A percentile compares a stretch with the other conserved stretches of the same genome.
These are phyloP conservation scores for Pharus latifolius DNA, from an alignment of 176 grass and related monocot species.

Conservation along the genomic window DNA sequence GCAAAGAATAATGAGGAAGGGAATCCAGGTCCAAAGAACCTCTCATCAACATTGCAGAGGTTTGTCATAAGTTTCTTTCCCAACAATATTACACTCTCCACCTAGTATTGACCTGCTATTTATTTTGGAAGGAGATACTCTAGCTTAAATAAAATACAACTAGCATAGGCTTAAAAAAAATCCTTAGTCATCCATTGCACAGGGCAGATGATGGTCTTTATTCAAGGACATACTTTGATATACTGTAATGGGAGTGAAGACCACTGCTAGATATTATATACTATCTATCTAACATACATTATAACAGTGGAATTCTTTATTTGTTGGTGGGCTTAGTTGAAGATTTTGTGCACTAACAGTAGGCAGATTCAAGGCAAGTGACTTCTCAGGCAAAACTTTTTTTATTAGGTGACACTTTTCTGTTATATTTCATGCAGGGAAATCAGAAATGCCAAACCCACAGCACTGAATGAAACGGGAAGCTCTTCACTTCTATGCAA, in stretches of 20 bases:
- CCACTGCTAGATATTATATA: too few species aligned
- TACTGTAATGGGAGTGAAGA: background rate
- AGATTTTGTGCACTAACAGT: background rate
- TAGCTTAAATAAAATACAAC: constrained; percentile 9
- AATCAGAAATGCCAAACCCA: constrained; percentile 37
- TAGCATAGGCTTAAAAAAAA: background rate
- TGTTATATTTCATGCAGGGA: constrained; percentile 33
- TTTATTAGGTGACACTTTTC: constrained; percentile 1
- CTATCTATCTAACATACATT: constrained; percentile 4
- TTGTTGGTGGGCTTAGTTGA: background rate
- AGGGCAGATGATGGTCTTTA: constrained; percentile 8
- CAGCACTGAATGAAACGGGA: constrained; percentile 26
- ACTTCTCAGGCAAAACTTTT: too few species aligned
- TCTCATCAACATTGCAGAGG: constrained; percentile 32
- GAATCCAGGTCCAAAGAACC: constrained; percentile 27
- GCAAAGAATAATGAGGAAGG: constrained; percentile 23
- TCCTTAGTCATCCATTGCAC: background rate
- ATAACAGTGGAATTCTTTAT: background rate
- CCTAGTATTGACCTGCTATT: background rate
- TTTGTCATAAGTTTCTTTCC: constrained; percentile 10
- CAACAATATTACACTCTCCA: background rate
- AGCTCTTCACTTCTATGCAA: constrained; percentile 32
- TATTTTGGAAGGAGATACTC: background rate
- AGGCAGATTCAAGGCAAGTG: too few species aligned
- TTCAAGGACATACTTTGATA: background rate